A percentile compares a stretch with the other conserved stretches of the same genome.
phyloP scores from a whole-genome alignment of 2,329 filamentous ascomycete genomes.

The Calonectria hawksworthii region DNA sequence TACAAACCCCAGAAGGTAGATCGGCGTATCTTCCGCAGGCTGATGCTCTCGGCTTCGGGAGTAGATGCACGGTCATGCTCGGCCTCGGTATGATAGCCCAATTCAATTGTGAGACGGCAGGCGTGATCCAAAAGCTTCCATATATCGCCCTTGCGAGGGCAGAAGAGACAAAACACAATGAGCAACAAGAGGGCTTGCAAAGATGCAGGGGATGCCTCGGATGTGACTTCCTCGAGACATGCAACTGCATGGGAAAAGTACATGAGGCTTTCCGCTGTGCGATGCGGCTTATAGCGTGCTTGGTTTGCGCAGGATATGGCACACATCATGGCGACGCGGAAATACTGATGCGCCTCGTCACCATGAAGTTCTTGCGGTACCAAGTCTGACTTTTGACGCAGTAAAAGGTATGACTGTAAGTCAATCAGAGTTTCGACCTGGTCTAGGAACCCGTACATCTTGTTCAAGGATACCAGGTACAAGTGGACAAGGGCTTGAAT shows the following conservation, averaged over 20 bases:
- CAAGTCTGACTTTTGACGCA: not conserved
- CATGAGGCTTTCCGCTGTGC: not conserved
- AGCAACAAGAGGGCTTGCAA: not conserved
- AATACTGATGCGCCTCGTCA: constrained; percentile 15
- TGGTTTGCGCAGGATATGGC: constrained; percentile 22
- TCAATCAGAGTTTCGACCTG: constrained; percentile 32
- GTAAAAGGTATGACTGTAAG: not conserved
- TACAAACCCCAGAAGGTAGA: not conserved
- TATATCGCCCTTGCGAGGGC: not conserved
- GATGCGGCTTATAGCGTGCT: not conserved
- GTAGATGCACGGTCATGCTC: not conserved
- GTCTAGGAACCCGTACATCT: constrained; percentile 27
- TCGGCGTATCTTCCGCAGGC: not conserved
- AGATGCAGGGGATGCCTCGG: not conserved
- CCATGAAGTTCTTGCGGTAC: not conserved
- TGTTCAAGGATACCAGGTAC: constrained; percentile 12
- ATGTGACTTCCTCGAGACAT: not conserved
- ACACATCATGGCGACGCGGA: constrained; percentile 23
- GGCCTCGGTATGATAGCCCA: not conserved
- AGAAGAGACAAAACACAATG: not conserved
- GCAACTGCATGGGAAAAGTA: not conserved
- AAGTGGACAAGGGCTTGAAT: not conserved
- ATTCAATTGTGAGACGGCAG: not conserved
- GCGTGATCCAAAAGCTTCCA: not conserved
- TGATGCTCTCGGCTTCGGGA: not conserved